Evolutionary conservation across 192 early-diverging fungal species (phyloP), one percentile per base, ranked within the genome.

Genomic region (Coemansia sp.): DNA sequence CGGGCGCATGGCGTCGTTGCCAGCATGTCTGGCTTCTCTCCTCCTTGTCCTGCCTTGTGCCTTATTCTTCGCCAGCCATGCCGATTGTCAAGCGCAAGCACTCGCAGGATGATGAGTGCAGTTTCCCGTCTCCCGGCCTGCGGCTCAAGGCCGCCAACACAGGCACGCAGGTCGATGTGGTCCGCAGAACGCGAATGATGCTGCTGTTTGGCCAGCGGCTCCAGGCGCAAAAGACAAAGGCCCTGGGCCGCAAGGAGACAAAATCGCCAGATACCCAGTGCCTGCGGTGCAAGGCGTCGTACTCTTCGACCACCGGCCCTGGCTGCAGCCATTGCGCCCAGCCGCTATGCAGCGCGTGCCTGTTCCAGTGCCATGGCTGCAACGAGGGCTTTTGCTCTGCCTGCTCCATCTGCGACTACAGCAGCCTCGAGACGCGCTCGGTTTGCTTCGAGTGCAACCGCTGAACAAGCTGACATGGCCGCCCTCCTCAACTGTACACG

Each of bases 341-440:
- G 23, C 5, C 19, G 10, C 50, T 58, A 7, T 76, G 67, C 33
- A n/a, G 14, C 9, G 21, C 10, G 3, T 76, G 73, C 34, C 38
- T 33, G n/a, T 32, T 53, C 16, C 32, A 30, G 23, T 76, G 73
- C 62, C 56, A 37, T 47, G 54, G 55, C 36, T 76, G 73, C 22
- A 14, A 26, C 12, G 34, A 37, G 28, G n/a, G 1, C 12, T 76
- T 76, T 29, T 76, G 73, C 28, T 31, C 44, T 3, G 46, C 47
- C 16, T 76, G 73, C 51, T 62, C 62, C 5, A 64, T 56, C 4
- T 53, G 51, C n/a, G 69, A 72, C 57, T 72, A 72, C 28, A 33
- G 53, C 14, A 50, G 53, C 29, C 53, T 60, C 23, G 69, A 72
- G 19, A 72, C 62, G 0, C 69, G 54, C n/a, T 44, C 62, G 5